These are phyloP conservation scores for Populus davidiana DNA, from an alignment of 345 rosid species.

Conservation along the genomic window DNA sequence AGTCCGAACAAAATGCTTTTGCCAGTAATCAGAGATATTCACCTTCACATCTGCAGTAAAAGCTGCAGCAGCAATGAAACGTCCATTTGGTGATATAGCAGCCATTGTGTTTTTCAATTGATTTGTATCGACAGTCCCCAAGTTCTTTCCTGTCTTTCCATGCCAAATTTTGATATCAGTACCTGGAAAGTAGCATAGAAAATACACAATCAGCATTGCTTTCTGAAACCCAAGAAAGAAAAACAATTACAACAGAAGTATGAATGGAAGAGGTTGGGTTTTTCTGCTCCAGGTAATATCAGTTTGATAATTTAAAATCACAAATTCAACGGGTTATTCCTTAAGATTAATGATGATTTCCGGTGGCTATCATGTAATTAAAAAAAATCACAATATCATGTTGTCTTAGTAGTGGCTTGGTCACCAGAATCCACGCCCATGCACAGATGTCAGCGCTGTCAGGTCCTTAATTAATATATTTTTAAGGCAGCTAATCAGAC, in stretches of 20 bases:
- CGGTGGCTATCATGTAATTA: not conserved
- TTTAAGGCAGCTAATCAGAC: not conserved
- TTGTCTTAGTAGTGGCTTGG: no score
- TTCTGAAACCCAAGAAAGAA: not conserved
- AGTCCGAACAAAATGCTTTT: not conserved
- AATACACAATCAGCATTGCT: constrained; percentile 2
- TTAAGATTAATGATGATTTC: not conserved
- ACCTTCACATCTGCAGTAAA: constrained; percentile 99
- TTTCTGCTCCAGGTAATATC: not conserved
- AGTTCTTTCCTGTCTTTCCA: constrained; percentile 75
- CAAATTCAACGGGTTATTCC: not conserved
- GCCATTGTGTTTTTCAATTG: constrained; percentile 93
- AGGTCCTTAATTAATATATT: not conserved
- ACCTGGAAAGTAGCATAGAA: constrained; percentile 41
- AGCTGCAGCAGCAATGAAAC: constrained; percentile 96
- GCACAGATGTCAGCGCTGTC: not conserved
- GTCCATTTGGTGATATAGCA: constrained; percentile 91
- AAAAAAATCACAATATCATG: not conserved
- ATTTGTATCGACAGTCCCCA: constrained; percentile 90
- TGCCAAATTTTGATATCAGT: constrained; percentile 97
- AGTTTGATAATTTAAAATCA: not conserved
- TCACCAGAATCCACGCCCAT: no score
- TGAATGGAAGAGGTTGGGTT: not conserved
- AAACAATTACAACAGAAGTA: not conserved
- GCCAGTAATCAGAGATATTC: not conserved